Conservation (phyloP, 2,329 filamentous ascomycete species). For the Diaporthe vaccinii region DNA sequence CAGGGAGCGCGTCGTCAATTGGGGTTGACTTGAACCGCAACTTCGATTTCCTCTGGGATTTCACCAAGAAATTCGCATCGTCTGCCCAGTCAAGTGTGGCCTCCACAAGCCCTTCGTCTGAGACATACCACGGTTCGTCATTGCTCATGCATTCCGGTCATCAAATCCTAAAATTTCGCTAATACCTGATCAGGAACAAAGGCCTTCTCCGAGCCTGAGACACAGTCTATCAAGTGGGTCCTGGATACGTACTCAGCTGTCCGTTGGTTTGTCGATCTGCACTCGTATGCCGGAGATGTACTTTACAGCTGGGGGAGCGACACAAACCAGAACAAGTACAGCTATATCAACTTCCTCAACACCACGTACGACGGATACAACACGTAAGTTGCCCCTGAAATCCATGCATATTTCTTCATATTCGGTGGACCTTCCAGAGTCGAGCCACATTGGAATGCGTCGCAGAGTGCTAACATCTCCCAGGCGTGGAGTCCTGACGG, state of each 20-base stretch:
- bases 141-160: neutral
- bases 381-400: constrained; percentile 43
- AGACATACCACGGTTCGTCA: constrained; percentile 62
- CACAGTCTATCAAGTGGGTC: constrained; percentile 66
- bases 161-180: neutral
- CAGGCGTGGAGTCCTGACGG: constrained; percentile 59
- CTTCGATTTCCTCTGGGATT: constrained; percentile 71
- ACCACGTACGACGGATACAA: constrained; percentile 59
- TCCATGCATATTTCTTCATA: too few species aligned
- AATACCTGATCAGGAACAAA: constrained; percentile 45
- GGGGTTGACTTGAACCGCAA: constrained; percentile 70
- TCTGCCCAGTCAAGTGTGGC: constrained; percentile 55
- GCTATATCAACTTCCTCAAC: constrained; percentile 66
- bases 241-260: constrained; percentile 63
- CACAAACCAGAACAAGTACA: constrained; percentile 60
- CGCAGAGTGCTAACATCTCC: neutral
- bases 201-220: constrained; percentile 69
- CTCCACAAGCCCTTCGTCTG: constrained; percentile 57
- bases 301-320: constrained; percentile 72
- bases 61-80: constrained; percentile 57
- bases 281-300: constrained; percentile 66
- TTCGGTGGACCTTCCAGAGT: neutral
- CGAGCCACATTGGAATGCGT: neutral
- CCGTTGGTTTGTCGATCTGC: constrained; percentile 71
- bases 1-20: constrained; percentile 49